Percentiles rank a stretch among this genome's conserved stretches.
These are phyloP conservation scores for Geotrichum armillariae DNA, from an alignment of 1,139 yeast genomes.

Conservation along the genomic window DNA sequence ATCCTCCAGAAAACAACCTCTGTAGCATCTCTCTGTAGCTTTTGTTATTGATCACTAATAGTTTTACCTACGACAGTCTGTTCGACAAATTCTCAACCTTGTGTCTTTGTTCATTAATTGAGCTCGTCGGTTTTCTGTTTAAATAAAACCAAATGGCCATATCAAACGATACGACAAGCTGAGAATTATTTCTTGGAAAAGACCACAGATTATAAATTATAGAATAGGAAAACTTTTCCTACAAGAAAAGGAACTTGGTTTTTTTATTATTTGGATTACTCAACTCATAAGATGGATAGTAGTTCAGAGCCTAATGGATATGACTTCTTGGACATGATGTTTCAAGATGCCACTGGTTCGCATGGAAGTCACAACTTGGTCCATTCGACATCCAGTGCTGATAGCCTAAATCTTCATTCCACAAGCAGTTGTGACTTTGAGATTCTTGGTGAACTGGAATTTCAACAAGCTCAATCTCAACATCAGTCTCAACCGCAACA, in stretches of 20 bases:
- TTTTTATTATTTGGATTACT: neutral
- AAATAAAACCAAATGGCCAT: neutral
- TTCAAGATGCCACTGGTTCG: neutral
- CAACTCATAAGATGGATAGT: neutral
- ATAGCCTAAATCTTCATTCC: slow-evolving; percentile 3
- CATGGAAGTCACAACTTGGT: neutral
- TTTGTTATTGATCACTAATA: neutral
- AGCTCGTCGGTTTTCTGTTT: neutral
- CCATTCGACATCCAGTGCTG: neutral
- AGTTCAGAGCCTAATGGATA: neutral
- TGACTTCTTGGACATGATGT: slow-evolving; percentile 5
- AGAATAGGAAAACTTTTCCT: neutral
- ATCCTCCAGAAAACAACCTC: neutral
- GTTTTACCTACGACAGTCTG: too few species aligned
- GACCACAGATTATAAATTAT: neutral
- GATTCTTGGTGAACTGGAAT: neutral
- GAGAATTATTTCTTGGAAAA: neutral
- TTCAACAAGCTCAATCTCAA: neutral
- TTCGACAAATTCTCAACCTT: neutral
- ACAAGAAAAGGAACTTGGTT: neutral
- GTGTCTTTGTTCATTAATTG: neutral
- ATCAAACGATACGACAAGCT: neutral
- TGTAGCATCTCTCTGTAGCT: neutral
- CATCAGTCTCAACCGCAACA: neutral
- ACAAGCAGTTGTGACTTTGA: neutral